Percentiles rank a stretch among this genome's conserved stretches.
These are phyloP conservation scores for Amanita inopinata DNA, from an alignment of 768 basidiomycete species.

Conservation along the genomic window DNA sequence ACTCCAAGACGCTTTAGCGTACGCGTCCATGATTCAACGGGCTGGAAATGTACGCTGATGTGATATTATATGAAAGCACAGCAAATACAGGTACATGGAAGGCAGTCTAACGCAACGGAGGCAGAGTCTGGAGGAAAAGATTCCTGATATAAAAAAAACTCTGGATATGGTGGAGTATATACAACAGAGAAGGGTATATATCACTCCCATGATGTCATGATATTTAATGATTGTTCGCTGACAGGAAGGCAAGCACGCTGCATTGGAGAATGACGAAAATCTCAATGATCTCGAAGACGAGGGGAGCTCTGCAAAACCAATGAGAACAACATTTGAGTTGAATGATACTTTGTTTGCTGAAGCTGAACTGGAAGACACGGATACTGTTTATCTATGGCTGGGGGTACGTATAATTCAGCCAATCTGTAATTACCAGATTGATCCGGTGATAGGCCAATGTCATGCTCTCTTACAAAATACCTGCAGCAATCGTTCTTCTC, in stretches of 20 bases:
- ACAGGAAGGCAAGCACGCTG: conserved; percentile 53
- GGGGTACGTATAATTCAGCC: conserved; percentile 49
- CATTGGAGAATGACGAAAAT: conserved; percentile 38
- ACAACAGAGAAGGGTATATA: conserved; percentile 55
- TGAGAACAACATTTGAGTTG: conserved; percentile 87
- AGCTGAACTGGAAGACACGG: conserved; percentile 78
- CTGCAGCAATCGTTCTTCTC: conserved; percentile 67
- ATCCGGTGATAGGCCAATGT: conserved; percentile 70
- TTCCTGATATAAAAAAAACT: conserved; percentile 92
- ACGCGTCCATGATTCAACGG: conserved; percentile 25
- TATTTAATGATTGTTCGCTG: neutral
- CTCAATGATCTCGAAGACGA: conserved; percentile 49
- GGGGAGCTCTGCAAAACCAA: conserved; percentile 35
- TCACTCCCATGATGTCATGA: neutral
- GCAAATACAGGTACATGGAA: conserved; percentile 99
- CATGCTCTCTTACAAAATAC: conserved; percentile 89
- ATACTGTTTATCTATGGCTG: conserved; percentile 91
- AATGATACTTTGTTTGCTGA: conserved; percentile 94
- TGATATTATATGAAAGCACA: conserved; percentile 36
- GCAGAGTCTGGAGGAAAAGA: conserved; percentile 81
- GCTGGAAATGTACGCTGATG: conserved; percentile 14
- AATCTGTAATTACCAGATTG: neutral
- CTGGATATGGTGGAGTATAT: conserved; percentile 82
- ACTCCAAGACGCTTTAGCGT: conserved; percentile 94
- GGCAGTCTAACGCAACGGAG: conserved; percentile 70